Evolutionary conservation across 1,284 basidiomycete genomes (phyloP).

Genomic region (Vanrija humicola): DNA sequence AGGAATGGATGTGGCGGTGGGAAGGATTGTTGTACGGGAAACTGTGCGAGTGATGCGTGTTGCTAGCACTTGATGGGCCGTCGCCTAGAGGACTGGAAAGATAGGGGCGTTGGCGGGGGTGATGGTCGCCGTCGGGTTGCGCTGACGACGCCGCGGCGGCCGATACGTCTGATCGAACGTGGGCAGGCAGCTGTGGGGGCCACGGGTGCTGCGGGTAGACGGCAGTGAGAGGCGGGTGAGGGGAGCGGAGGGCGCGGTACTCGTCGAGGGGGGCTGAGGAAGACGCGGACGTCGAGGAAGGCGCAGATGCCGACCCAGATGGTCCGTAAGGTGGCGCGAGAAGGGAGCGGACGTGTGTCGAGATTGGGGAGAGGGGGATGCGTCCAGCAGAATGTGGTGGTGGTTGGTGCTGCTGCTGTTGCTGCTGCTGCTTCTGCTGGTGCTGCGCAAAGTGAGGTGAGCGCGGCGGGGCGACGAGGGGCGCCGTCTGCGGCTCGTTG

Average conservation of each 20-base stretch:
- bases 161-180: not conserved
- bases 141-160: not conserved
- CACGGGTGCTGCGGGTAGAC: constrained; percentile 19
- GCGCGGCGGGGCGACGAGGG: constrained; percentile 7
- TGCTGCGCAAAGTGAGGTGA: not conserved
- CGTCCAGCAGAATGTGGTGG: not conserved
- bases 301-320: not conserved
- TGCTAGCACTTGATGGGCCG: constrained; percentile 3
- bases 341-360: not conserved
- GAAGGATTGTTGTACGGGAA: constrained; percentile 3
- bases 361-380: not conserved
- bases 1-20: constrained; percentile 1
- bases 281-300: constrained; percentile 5
- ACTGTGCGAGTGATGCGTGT: not conserved
- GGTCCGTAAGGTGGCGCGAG: not conserved
- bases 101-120: constrained; percentile 11
- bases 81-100: constrained; percentile 20
- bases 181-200: constrained; percentile 12
- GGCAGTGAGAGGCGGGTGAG: constrained; percentile 43
- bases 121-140: not conserved
- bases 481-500: constrained; percentile 7
- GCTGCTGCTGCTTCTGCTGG: not conserved
- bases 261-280: constrained; percentile 23
- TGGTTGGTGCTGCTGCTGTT: constrained; percentile 1
- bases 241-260: constrained; percentile 32